Evolutionary conservation across 2,329 filamentous ascomycete genomes (phyloP).

Genomic region (Zopfia rhizophila): DNA sequence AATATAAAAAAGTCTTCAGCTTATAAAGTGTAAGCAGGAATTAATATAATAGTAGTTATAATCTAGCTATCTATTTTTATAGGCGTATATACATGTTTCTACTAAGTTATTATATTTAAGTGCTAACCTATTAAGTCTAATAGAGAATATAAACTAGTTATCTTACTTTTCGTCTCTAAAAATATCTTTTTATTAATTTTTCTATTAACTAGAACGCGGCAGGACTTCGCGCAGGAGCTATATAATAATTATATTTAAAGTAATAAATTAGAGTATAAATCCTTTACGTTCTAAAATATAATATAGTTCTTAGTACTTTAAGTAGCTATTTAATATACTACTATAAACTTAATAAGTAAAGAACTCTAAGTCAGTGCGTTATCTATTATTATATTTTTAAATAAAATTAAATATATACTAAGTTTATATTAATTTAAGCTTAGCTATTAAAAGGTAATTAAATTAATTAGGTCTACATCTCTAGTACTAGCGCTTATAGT

Average conservation of each 20-base stretch:
- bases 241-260: slow-evolving; percentile 3
- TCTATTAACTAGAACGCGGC: too few relatives aligned
- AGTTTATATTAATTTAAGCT: slow-evolving; percentile 1
- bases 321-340: slow-evolving; percentile 3
- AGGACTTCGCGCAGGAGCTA: slow-evolving; percentile 5
- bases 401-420: slow-evolving; percentile 3
- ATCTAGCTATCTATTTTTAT: too few relatives aligned
- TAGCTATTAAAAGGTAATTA: slow-evolving; percentile 3
- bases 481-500: not conserved
- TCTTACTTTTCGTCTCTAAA: too few relatives aligned
- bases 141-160: too few relatives aligned
- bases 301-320: slow-evolving; percentile 3
- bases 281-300: not conserved
- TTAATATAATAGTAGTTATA: too few relatives aligned
- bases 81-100: too few relatives aligned
- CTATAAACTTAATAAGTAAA: not conserved
- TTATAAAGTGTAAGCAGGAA: too few relatives aligned
- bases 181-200: too few relatives aligned
- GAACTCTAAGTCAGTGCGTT: slow-evolving; percentile 2
- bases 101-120: too few relatives aligned
- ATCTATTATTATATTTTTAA: slow-evolving; percentile 1
- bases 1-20: too few relatives aligned
- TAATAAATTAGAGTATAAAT: not conserved
- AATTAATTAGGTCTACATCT: not conserved
- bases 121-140: too few relatives aligned